Evolutionary conservation across 2,329 filamentous ascomycete species (phyloP), one percentile per base, ranked within the genome.

Genomic region (Aspergillus novofumigatus): DNA sequence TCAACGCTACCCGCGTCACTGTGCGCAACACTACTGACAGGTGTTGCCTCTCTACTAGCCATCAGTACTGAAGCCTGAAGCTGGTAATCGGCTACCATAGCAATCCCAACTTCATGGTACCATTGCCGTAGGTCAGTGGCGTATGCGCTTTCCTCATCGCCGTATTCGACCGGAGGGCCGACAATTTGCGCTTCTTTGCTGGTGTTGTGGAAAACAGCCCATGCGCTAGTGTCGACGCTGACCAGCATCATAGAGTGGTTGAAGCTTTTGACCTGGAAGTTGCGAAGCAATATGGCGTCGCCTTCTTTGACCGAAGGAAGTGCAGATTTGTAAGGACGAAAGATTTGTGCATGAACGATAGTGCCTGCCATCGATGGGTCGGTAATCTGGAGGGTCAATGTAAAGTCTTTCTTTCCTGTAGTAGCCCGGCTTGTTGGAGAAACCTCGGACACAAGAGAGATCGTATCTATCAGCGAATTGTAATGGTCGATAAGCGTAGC

Each of bases 221-320:
- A 81, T 10, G 77, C 72, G 56, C 78, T 80, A 17, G 69, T 69
- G 11, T 75, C 69, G 2, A 66, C 68, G 60, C 75, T 79, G 51
- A 76, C 60, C 2, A 81, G 68, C 57, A 72, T 72, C 52, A 77
- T 65, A 6, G 69, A 71, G 59, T 75, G 71, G 14, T 76, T 68
- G 51, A 72, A 66, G 56, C 68, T 76, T 44, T 74, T 70, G 8
- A 80, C 75, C 57, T 75, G 75, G 63, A 81, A 78, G 56, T 79
- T 72, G 14, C 78, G 72, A 8, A 81, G 69, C 2, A 81, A 65
- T 35, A 81, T 65, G 2, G 72, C 69, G 58, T 78, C 74, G 11
- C 78, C 78, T 58, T 72, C 67, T 7, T 57, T 58, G 17, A 73
- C 52, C 4, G 60, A 57, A 20, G 78, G 79, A 14, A 81, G 64